A percentile compares a stretch with the other conserved stretches of the same genome.
Conservation (phyloP, 352 stramenopile genomes). For the Phytopythium delawarense region DNA sequence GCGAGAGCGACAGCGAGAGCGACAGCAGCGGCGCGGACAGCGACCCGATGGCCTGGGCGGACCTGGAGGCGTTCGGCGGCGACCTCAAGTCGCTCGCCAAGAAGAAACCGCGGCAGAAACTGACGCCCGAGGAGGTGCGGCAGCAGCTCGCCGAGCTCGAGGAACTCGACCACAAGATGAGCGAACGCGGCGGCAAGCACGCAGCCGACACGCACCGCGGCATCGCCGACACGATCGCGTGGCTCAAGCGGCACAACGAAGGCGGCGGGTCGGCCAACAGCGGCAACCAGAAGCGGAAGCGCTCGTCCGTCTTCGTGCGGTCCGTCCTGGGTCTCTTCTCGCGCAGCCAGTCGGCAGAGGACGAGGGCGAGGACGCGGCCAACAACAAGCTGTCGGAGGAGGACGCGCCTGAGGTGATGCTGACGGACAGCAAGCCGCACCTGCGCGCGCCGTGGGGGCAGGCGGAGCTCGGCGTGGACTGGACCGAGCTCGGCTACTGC, state of each 20-base stretch:
- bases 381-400: slow-evolving; percentile 7
- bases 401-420: slow-evolving; percentile 12
- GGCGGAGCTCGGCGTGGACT: slow-evolving; percentile 31
- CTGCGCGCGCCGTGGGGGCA: slow-evolving; percentile 47
- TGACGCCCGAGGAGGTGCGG: slow-evolving; percentile 22
- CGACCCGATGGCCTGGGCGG: slow-evolving; percentile 43
- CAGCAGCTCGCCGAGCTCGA: slow-evolving; percentile 13
- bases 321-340: slow-evolving; percentile 55
- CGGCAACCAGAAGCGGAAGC: slow-evolving; percentile 36
- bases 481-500: slow-evolving; percentile 45
- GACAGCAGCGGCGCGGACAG: not conserved
- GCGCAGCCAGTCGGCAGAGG: slow-evolving; percentile 7
- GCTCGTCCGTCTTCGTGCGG: slow-evolving; percentile 55
- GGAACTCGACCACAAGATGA: slow-evolving; percentile 14
- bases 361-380: slow-evolving; percentile 12
- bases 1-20: slow-evolving; percentile 13
- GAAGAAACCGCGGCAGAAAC: slow-evolving; percentile 24
- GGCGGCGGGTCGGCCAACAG: slow-evolving; percentile 18
- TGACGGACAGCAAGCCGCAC: slow-evolving; percentile 14
- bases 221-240: slow-evolving; percentile 61
- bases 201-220: slow-evolving; percentile 8
- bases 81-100: slow-evolving; percentile 45
- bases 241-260: slow-evolving; percentile 62
- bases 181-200: not conserved
- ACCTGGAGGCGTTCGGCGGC: slow-evolving; percentile 38